These are phyloP conservation scores for Silene latifolia DNA, from an alignment of 148 eudicot species.

Conservation along the genomic window DNA sequence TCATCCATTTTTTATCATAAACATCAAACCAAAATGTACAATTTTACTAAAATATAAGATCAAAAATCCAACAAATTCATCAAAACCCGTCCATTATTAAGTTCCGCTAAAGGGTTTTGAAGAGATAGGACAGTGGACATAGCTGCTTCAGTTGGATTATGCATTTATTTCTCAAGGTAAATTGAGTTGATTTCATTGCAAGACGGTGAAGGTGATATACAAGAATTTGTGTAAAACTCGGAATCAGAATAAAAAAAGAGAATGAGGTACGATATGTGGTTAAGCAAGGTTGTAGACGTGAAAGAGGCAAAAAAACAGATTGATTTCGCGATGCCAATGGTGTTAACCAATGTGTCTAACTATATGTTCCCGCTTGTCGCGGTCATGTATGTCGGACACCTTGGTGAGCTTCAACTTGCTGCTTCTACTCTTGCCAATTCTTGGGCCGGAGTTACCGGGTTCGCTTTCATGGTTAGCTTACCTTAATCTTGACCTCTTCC, in stretches of 20 bases:
- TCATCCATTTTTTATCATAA: too few species aligned
- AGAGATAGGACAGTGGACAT: too few species aligned
- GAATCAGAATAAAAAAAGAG: too few species aligned
- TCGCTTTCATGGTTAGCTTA: slow-evolving; percentile 57
- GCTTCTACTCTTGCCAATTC: slow-evolving; percentile 75
- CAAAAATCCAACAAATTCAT: neutral
- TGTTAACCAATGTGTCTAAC: slow-evolving; percentile 54
- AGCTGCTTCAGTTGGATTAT: too few species aligned
- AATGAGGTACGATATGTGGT: slow-evolving; percentile 1
- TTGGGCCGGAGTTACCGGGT: slow-evolving; percentile 76
- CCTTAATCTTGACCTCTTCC: neutral
- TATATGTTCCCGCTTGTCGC: slow-evolving; percentile 54
- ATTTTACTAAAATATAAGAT: neutral
- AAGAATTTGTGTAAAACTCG: too few species aligned
- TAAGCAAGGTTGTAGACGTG: slow-evolving; percentile 38
- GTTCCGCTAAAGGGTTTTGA: too few species aligned
- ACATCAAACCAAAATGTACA: too few species aligned
- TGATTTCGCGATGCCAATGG: slow-evolving; percentile 61
- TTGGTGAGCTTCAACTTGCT: slow-evolving; percentile 72
- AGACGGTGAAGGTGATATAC: too few species aligned
- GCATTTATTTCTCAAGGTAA: too few species aligned
- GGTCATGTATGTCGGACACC: slow-evolving; percentile 88
- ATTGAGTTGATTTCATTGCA: too few species aligned
- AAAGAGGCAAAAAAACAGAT: slow-evolving; percentile 61
- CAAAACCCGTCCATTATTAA: too few species aligned